Conservation (phyloP, 352 stramenopile genomes). For the Globisporangium uncinulatum region DNA sequence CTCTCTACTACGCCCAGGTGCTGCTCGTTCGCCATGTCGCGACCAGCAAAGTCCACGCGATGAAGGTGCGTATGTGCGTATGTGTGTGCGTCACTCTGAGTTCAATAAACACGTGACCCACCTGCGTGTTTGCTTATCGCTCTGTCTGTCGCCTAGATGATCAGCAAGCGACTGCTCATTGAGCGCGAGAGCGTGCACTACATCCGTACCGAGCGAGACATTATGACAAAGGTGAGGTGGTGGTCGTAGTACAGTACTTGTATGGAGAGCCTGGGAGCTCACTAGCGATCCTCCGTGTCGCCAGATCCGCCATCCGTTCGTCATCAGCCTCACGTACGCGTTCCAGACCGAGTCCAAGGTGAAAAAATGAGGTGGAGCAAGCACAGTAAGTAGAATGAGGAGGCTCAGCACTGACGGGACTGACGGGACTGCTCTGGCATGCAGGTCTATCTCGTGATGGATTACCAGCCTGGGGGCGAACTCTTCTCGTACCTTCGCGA, state of each 20-base stretch:
- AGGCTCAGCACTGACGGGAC: too few relatives aligned
- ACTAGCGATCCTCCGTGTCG: too few relatives aligned
- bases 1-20: too few relatives aligned
- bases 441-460: conserved; percentile 72
- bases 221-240: conserved; percentile 80
- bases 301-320: conserved; percentile 77
- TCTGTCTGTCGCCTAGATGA: conserved; percentile 54
- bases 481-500: conserved; percentile 69
- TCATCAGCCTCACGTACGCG: conserved; percentile 70
- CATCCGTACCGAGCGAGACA: conserved; percentile 78
- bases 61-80: conserved; percentile 45
- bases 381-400: too few relatives aligned
- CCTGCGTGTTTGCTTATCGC: background rate
- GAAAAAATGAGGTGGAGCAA: background rate
- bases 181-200: conserved; percentile 73
- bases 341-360: conserved; percentile 86
- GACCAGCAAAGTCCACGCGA: conserved; percentile 60
- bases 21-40: conserved; percentile 63
- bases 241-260: background rate
- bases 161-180: conserved; percentile 79
- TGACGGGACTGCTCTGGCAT: background rate
- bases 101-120: background rate
- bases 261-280: too few relatives aligned
- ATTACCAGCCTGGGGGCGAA: conserved; percentile 77
- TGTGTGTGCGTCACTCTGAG: background rate